Percentiles rank a stretch among this genome's conserved stretches.
Evolutionary conservation across 371 early-diverging fungal genomes (phyloP).

Genomic region (Mucor piriformis): DNA sequence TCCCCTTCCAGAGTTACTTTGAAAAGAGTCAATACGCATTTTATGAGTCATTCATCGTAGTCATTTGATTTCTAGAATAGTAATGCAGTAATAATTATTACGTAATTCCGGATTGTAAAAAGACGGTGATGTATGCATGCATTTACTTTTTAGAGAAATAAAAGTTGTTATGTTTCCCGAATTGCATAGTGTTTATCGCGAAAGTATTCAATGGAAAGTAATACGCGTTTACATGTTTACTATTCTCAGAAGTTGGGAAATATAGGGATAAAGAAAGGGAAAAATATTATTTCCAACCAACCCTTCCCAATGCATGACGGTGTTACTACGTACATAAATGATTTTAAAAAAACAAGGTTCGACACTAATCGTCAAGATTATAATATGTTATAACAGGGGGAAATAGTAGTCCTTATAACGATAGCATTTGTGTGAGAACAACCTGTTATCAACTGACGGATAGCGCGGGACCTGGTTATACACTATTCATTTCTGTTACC

Average conservation of each 20-base stretch:
- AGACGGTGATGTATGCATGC: not conserved
- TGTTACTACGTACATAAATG: not conserved
- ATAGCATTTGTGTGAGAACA: not conserved
- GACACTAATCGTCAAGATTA: not conserved
- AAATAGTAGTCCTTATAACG: not conserved
- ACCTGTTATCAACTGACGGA: not conserved
- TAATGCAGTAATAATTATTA: not conserved
- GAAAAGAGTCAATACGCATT: constrained; percentile 67
- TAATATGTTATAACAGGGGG: not conserved
- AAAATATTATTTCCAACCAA: constrained; percentile 1
- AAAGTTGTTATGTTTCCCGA: too few relatives aligned
- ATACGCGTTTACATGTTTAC: not conserved
- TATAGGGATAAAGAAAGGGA: not conserved
- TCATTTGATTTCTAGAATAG: not conserved
- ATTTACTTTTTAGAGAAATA: not conserved
- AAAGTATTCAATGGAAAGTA: not conserved
- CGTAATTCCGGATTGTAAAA: not conserved
- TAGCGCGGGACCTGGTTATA: not conserved
- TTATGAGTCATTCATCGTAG: constrained; percentile 47
- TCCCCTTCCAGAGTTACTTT: constrained; percentile 64
- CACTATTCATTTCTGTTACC: not conserved
- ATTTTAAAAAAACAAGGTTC: not conserved
- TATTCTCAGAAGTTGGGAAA: not conserved
- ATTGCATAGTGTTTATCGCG: too few relatives aligned
- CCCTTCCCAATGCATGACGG: constrained; percentile 7